These are phyloP conservation scores for Yarrowia osloensis DNA, from an alignment of 805 yeast genomes.

Conservation along the genomic window DNA sequence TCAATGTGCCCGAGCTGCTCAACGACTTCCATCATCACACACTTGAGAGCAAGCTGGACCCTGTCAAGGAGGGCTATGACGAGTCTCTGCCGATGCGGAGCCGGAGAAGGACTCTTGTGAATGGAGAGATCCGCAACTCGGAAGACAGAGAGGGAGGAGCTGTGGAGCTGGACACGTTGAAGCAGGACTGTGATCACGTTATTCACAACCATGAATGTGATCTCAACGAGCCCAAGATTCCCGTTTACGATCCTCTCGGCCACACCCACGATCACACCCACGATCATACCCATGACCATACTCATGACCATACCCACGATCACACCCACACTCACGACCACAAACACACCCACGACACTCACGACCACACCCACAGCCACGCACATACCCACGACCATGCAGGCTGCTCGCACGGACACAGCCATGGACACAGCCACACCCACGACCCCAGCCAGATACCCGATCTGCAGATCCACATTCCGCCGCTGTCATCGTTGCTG, in stretches of 20 bases:
- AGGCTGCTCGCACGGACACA: neutral
- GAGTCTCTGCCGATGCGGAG: conserved; percentile 13
- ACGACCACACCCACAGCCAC: neutral
- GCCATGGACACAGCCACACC: neutral
- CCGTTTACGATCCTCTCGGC: neutral
- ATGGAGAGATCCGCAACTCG: conserved; percentile 1
- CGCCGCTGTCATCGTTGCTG: conserved; percentile 27
- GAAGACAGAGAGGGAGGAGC: neutral
- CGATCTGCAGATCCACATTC: conserved; percentile 2
- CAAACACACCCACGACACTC: neutral
- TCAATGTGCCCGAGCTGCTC: conserved; percentile 25
- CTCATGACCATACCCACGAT: neutral
- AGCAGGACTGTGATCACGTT: conserved; percentile 5
- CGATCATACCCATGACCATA: neutral
- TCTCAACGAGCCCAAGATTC: neutral
- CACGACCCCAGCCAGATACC: neutral
- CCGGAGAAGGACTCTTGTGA: conserved; percentile 11
- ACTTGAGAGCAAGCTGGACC: conserved; percentile 15
- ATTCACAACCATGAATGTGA: neutral
- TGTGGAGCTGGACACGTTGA: conserved; percentile 1
- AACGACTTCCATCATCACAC: conserved; percentile 29
- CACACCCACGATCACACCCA: neutral
- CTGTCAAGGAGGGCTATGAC: conserved; percentile 22
- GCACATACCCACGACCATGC: neutral
- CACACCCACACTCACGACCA: neutral